Conservation (phyloP, 768 basidiomycete genomes). For the Mycena albidolilacea region DNA sequence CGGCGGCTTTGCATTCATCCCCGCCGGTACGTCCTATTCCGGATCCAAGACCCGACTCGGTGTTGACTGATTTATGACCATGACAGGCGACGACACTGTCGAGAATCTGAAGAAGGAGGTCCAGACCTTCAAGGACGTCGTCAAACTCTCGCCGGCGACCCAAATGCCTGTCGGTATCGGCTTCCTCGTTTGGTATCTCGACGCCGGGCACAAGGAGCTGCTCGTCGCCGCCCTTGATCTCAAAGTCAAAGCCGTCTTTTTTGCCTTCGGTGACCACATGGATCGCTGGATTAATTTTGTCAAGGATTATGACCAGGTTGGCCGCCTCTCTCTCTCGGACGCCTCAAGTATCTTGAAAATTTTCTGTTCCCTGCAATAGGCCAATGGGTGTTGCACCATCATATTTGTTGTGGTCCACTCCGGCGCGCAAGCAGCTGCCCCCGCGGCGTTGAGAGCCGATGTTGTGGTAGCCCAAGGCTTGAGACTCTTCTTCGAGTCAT, state of each 20-base stretch:
- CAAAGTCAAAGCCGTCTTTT: constrained; percentile 1
- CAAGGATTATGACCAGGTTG: constrained; percentile 2
- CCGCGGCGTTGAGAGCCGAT: background rate
- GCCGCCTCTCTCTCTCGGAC: background rate
- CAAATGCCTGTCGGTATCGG: background rate
- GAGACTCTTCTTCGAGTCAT: background rate
- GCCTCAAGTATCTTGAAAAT: background rate
- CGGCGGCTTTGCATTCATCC: background rate
- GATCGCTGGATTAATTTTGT: constrained; percentile 11
- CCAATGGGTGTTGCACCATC: background rate
- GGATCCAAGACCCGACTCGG: background rate
- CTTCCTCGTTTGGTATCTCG: constrained; percentile 13
- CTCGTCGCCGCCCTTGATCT: constrained; percentile 16
- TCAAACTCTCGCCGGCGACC: background rate
- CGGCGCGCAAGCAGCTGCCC: background rate
- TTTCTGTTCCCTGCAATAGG: constrained; percentile 1
- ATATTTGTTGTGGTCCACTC: background rate
- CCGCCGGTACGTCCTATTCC: background rate
- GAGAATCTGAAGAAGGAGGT: constrained; percentile 20
- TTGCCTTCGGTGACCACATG: constrained; percentile 12
- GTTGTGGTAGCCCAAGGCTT: constrained; percentile 4
- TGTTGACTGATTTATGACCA: background rate
- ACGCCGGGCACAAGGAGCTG: constrained; percentile 3
- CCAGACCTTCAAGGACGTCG: constrained; percentile 10
- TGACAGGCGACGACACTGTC: constrained; percentile 11